Conservation (phyloP, 208 protist species). For the Wallacemonas sp. region DNA sequence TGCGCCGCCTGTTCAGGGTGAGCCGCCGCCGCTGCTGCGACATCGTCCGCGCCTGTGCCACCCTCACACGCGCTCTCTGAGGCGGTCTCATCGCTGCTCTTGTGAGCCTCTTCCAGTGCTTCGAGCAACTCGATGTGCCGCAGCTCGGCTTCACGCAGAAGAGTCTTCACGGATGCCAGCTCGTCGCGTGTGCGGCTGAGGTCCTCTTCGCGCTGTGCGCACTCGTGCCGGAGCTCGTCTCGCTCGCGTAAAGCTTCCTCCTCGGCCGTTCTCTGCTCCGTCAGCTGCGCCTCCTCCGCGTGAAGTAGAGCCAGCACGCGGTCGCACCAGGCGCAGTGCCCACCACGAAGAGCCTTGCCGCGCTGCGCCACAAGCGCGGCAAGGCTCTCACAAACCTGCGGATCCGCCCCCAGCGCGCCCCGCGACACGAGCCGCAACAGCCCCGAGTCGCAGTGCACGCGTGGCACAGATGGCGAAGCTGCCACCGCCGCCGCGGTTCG, state of each 20-base stretch:
- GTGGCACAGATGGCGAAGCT: background rate
- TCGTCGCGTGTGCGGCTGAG: background rate
- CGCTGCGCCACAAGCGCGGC: conserved; percentile 25
- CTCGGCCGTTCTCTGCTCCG: background rate
- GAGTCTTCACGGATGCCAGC: background rate
- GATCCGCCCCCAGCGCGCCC: conserved; percentile 18
- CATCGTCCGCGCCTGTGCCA: background rate
- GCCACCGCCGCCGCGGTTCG: background rate
- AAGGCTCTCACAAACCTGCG: conserved; percentile 15
- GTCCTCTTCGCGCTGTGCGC: background rate
- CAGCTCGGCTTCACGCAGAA: conserved; percentile 3
- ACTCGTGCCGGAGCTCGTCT: background rate
- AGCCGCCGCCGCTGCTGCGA: background rate
- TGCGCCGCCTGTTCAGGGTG: background rate
- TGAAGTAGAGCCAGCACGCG: conserved; percentile 12
- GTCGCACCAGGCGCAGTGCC: conserved; percentile 24
- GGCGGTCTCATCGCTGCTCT: too few species aligned
- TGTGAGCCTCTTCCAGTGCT: background rate
- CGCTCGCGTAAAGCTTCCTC: background rate
- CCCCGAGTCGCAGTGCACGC: background rate
- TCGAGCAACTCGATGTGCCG: conserved; percentile 12
- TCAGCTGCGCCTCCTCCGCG: conserved; percentile 11
- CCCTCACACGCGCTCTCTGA: too few species aligned
- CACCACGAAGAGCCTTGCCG: conserved; percentile 7
- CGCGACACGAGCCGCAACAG: conserved; percentile 15